Conservation (phyloP, 202 grass and related monocot genomes). For the Carex arenaria region DNA sequence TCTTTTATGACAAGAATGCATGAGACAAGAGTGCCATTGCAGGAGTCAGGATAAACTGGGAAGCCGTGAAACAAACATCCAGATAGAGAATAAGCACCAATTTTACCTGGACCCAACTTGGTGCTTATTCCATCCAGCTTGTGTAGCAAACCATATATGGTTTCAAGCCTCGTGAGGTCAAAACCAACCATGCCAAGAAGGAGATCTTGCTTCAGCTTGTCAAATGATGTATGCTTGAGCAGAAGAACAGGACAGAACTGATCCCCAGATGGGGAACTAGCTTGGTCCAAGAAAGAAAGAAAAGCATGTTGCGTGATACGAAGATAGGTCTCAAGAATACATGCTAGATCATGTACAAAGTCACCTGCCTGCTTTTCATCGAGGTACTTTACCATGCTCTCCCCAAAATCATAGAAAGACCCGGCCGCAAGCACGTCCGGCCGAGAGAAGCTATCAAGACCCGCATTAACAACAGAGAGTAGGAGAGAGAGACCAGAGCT, state of each 20-base stretch:
- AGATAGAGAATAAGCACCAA: conserved; percentile 29
- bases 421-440: conserved; percentile 23
- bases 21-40: conserved; percentile 72
- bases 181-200: conserved; percentile 53
- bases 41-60: conserved; percentile 50
- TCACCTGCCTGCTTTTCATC: conserved; percentile 26
- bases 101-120: conserved; percentile 38
- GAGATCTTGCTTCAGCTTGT: conserved; percentile 56
- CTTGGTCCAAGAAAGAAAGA: conserved; percentile 44
- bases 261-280: conserved; percentile 29
- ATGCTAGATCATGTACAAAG: conserved; percentile 52
- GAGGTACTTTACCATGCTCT: conserved; percentile 46
- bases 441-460: conserved; percentile 29
- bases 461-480: conserved; percentile 54
- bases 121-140: conserved; percentile 57
- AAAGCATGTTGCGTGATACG: conserved; percentile 45
- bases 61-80: conserved; percentile 85
- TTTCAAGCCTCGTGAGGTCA: conserved; percentile 49
- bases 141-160: conserved; percentile 44
- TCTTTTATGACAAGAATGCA: conserved; percentile 76
- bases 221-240: conserved; percentile 62
- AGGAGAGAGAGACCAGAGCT: conserved; percentile 69
- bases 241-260: conserved; percentile 58
- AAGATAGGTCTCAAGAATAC: conserved; percentile 66
- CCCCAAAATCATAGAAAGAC: conserved; percentile 36